A percentile compares a stretch with the other conserved stretches of the same genome.
Conservation (phyloP, 1,284 basidiomycete species). For the Sporisorium graminicola region DNA sequence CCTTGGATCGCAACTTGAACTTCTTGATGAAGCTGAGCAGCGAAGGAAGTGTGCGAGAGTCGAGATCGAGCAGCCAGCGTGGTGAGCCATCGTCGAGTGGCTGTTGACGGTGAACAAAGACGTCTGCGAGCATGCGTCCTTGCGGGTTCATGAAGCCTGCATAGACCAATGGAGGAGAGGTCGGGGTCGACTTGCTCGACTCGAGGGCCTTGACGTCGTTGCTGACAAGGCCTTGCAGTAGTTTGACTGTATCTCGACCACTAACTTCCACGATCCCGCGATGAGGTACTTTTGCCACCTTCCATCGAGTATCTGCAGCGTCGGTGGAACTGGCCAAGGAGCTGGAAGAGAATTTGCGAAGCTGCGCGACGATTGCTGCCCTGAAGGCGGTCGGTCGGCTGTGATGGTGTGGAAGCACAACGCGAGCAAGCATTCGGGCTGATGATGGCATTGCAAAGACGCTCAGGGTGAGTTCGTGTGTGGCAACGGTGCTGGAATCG, state of each 20-base stretch:
- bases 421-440: not conserved
- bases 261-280: conserved; percentile 77
- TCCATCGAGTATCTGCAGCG: conserved; percentile 9
- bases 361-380: not conserved
- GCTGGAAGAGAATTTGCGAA: conserved; percentile 16
- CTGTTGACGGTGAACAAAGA: conserved; percentile 78
- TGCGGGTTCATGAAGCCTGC: conserved; percentile 87
- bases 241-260: conserved; percentile 85
- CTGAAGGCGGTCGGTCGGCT: not conserved
- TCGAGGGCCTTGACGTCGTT: conserved; percentile 72
- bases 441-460: not conserved
- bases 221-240: conserved; percentile 88
- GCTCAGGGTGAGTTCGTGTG: not conserved
- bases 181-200: not conserved
- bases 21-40: conserved; percentile 81
- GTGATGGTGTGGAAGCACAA: not conserved
- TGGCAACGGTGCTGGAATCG: not conserved
- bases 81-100: conserved; percentile 33
- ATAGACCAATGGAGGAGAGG: conserved; percentile 72
- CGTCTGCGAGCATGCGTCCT: conserved; percentile 90
- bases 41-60: conserved; percentile 72
- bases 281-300: conserved; percentile 36
- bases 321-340: not conserved
- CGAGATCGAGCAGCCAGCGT: conserved; percentile 82
- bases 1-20: conserved; percentile 89